Evolutionary conservation across 2,329 filamentous ascomycete species (phyloP).

Genomic region (Curvularia sp.): DNA sequence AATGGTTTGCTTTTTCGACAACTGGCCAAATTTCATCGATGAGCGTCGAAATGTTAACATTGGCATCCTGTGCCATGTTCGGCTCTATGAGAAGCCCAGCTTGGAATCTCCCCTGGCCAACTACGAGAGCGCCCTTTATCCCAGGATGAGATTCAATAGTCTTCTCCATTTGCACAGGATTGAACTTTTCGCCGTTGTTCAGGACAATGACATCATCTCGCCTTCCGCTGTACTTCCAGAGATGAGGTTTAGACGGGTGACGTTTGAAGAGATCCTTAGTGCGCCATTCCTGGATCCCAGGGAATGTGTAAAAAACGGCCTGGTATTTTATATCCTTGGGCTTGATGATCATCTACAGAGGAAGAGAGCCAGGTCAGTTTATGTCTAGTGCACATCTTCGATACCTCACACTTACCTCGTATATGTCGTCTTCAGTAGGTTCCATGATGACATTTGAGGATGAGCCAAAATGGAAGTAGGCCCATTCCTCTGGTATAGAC

Average conservation of each 20-base stretch:
- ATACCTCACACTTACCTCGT: neutral
- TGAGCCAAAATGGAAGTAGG: constrained; percentile 3
- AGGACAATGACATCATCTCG: constrained; percentile 46
- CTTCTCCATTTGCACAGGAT: constrained; percentile 30
- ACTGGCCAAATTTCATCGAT: constrained; percentile 33
- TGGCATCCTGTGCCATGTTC: neutral
- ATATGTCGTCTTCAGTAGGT: constrained; percentile 4
- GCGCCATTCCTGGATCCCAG: constrained; percentile 8
- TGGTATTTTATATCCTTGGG: constrained; percentile 6
- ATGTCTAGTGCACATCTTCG: neutral
- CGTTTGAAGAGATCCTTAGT: constrained; percentile 26
- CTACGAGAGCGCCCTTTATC: constrained; percentile 26
- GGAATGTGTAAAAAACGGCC: constrained; percentile 8
- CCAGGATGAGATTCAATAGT: constrained; percentile 18
- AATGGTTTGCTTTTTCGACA: constrained; percentile 30
- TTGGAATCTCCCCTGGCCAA: constrained; percentile 31
- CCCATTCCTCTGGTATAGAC: constrained; percentile 1
- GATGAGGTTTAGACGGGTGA: constrained; percentile 24
- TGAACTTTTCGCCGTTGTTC: constrained; percentile 42
- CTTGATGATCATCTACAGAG: constrained; percentile 2
- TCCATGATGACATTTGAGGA: constrained; percentile 7
- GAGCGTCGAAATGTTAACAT: constrained; percentile 14
- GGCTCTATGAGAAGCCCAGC: constrained; percentile 33
- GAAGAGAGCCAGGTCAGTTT: neutral
- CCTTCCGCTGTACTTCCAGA: constrained; percentile 40